phyloP scores from a whole-genome alignment of 2,329 filamentous ascomycete genomes.

The Cercospora sesami region DNA sequence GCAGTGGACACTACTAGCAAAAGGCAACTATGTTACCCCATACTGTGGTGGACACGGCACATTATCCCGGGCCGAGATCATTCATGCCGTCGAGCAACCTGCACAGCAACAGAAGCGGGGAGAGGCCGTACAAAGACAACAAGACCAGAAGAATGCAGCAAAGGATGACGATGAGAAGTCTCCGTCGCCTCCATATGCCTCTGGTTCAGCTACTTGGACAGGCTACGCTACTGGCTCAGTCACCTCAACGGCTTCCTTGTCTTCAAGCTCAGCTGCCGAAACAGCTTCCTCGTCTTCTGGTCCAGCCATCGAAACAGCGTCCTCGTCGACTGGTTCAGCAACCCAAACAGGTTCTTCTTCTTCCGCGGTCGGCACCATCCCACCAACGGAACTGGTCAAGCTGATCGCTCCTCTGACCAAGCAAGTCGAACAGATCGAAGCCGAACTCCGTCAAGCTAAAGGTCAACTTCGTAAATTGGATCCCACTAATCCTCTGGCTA shows the following conservation, averaged over 20 bases:
- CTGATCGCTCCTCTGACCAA: conserved; percentile 15
- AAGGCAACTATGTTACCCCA: background rate
- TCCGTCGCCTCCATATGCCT: background rate
- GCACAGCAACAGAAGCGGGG: background rate
- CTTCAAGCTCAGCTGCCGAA: background rate
- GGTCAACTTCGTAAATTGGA: conserved; percentile 9
- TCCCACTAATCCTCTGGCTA: background rate
- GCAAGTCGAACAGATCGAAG: conserved; percentile 11
- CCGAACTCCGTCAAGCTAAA: conserved; percentile 1
- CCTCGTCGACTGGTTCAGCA: background rate
- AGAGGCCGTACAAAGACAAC: background rate
- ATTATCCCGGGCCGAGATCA: background rate
- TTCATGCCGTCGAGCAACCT: background rate
- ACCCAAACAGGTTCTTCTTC: background rate
- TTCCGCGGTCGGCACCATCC: background rate
- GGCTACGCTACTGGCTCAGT: background rate
- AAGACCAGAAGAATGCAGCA: background rate
- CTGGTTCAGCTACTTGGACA: background rate
- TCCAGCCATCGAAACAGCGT: background rate
- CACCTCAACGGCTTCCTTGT: background rate
- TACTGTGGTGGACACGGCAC: background rate
- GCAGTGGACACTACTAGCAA: background rate
- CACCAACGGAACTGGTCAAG: conserved; percentile 3
- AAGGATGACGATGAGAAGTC: background rate
- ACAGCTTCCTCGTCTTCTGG: background rate